Evolutionary conservation across 2,329 filamentous ascomycete species (phyloP).

Genomic region (Apiospora aurea): DNA sequence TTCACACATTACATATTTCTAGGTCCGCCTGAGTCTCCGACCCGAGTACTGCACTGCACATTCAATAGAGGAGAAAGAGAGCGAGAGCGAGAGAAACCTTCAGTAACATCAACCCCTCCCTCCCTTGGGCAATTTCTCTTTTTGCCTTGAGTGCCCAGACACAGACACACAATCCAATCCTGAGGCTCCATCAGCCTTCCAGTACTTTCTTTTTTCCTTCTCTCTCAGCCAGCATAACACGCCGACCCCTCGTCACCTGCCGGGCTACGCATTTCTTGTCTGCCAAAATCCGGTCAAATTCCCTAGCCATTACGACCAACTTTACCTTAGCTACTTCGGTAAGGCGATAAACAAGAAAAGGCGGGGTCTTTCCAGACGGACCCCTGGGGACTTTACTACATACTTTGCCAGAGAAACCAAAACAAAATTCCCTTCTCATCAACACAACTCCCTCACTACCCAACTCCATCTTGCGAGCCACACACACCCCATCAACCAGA

Average conservation of each 20-base stretch:
- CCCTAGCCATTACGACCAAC: constrained; percentile 4
- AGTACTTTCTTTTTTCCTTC: constrained; percentile 7
- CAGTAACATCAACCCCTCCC: not conserved
- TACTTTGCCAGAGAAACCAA: constrained; percentile 18
- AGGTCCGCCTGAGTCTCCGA: not conserved
- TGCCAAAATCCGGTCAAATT: constrained; percentile 20
- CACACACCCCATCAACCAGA: constrained; percentile 20
- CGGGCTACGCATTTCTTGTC: constrained; percentile 1
- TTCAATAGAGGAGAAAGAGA: not conserved
- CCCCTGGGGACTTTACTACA: constrained; percentile 24
- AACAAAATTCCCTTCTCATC: constrained; percentile 24
- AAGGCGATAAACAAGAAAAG: constrained; percentile 19
- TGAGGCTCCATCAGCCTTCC: constrained; percentile 19
- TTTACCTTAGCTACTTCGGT: constrained; percentile 14
- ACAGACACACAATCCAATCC: constrained; percentile 2
- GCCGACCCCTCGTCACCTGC: constrained; percentile 13
- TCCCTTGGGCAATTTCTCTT: constrained; percentile 2
- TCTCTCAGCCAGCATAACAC: not conserved
- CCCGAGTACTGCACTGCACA: not conserved
- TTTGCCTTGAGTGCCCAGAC: constrained; percentile 3
- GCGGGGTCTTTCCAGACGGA: constrained; percentile 22
- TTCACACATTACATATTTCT: constrained; percentile 8
- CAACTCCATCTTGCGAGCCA: constrained; percentile 19
- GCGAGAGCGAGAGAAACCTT: not conserved
- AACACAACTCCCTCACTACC: constrained; percentile 13